Conservation (phyloP, 176 grass and related monocot species). For the Paspalum notatum region DNA sequence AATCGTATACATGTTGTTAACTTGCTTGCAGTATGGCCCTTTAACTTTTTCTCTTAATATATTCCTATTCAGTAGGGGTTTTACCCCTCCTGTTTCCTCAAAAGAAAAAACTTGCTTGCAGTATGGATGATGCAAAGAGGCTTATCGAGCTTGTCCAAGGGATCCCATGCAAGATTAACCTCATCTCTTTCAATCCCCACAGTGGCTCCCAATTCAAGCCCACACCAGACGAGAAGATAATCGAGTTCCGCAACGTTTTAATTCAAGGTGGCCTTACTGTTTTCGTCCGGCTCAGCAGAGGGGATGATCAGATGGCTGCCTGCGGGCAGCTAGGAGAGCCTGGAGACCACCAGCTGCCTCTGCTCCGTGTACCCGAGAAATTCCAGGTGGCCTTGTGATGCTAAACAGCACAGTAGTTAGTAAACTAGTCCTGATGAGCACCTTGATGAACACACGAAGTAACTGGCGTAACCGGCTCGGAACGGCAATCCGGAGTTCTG, state of each 20-base stretch:
- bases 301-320: slow-evolving; percentile 90
- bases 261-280: slow-evolving; percentile 60
- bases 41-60: too few species aligned
- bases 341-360: slow-evolving; percentile 62
- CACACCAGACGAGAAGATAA: slow-evolving; percentile 74
- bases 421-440: background rate
- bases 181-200: slow-evolving; percentile 94
- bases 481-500: background rate
- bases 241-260: slow-evolving; percentile 88
- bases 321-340: slow-evolving; percentile 77
- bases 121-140: slow-evolving; percentile 81
- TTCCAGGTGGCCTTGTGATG: slow-evolving; percentile 73
- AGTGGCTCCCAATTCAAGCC: slow-evolving; percentile 83
- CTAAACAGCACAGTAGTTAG: background rate
- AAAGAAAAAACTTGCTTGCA: too few species aligned
- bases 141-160: slow-evolving; percentile 66
- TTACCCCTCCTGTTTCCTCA: too few species aligned
- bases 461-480: background rate
- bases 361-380: slow-evolving; percentile 72
- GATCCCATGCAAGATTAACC: slow-evolving; percentile 95
- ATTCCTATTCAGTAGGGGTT: too few species aligned
- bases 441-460: background rate
- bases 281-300: slow-evolving; percentile 81
- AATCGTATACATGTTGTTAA: background rate
- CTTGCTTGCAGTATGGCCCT: slow-evolving; percentile 55